phyloP scores from a whole-genome alignment of 305 asterid species.

The Stenogyne calaminthoides region DNA sequence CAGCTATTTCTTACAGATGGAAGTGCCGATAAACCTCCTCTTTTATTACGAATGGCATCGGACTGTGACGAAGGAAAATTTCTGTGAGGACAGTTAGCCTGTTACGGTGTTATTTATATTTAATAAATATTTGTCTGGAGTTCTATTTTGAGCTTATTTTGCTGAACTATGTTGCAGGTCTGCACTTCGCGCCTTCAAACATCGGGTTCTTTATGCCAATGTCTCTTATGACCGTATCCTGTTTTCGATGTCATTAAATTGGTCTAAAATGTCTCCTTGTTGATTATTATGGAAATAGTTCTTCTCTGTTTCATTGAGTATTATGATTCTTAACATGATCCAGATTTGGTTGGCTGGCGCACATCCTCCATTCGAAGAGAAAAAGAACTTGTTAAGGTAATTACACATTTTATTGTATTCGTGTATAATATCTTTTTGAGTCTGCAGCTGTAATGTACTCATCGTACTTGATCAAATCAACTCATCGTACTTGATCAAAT shows the following conservation, averaged over 20 bases:
- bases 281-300: slow-evolving; percentile 14
- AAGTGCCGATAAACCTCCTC: slow-evolving; percentile 77
- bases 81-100: slow-evolving; percentile 56
- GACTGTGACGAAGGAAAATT: slow-evolving; percentile 85
- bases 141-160: slow-evolving; percentile 23
- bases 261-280: neutral
- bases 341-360: slow-evolving; percentile 99
- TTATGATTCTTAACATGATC: slow-evolving; percentile 48
- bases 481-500: too few relatives aligned
- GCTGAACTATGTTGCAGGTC: slow-evolving; percentile 59
- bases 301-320: slow-evolving; percentile 22
- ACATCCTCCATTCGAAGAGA: slow-evolving; percentile 91
- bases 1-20: slow-evolving; percentile 96
- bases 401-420: slow-evolving; percentile 21
- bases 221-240: slow-evolving; percentile 96
- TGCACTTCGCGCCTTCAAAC: slow-evolving; percentile 82
- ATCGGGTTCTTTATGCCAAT: slow-evolving; percentile 79
- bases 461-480: too few relatives aligned
- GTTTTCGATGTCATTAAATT: slow-evolving; percentile 22
- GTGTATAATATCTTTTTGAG: neutral
- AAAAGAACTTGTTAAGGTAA: slow-evolving; percentile 79
- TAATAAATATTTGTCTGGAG: slow-evolving; percentile 4
- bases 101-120: neutral
- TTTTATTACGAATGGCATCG: slow-evolving; percentile 79
- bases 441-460: slow-evolving; percentile 6